A percentile compares a stretch with the other conserved stretches of the same genome.
Evolutionary conservation across 352 stramenopile species (phyloP).

Genomic region (Pythium phragmitis): DNA sequence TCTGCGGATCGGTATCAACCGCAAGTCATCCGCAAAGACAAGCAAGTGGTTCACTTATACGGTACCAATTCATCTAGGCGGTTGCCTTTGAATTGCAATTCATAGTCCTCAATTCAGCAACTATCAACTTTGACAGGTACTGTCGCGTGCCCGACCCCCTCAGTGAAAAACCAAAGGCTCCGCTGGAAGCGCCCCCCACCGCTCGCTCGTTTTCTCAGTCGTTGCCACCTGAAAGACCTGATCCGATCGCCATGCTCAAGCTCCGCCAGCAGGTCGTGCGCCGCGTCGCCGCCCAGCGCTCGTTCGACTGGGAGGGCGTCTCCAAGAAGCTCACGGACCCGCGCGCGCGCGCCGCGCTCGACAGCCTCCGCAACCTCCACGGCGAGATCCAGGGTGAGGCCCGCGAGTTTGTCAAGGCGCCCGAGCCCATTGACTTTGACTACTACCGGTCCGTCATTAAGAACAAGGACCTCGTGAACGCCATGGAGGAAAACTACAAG

Average conservation of each 20-base stretch:
- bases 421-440: conserved; percentile 83
- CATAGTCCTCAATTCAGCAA: conserved; percentile 11
- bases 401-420: conserved; percentile 70
- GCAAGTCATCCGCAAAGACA: neutral
- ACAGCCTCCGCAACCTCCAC: conserved; percentile 77
- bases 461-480: conserved; percentile 88
- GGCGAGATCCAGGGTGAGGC: conserved; percentile 76
- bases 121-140: conserved; percentile 12
- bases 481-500: conserved; percentile 85
- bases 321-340: conserved; percentile 77
- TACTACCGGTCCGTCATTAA: conserved; percentile 86
- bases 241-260: conserved; percentile 52
- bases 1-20: conserved; percentile 1
- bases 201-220: conserved; percentile 21
- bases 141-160: conserved; percentile 17
- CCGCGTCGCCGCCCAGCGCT: conserved; percentile 52
- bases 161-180: conserved; percentile 10
- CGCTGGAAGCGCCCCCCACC: conserved; percentile 16
- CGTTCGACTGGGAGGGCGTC: conserved; percentile 68
- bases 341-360: conserved; percentile 69
- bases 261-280: conserved; percentile 77
- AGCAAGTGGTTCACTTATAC: conserved; percentile 4
- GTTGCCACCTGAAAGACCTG: conserved; percentile 9
- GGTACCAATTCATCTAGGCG: neutral
- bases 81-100: conserved; percentile 21